phyloP scores from a whole-genome alignment of 257 asterid genomes.

The Capsicum pubescens region DNA sequence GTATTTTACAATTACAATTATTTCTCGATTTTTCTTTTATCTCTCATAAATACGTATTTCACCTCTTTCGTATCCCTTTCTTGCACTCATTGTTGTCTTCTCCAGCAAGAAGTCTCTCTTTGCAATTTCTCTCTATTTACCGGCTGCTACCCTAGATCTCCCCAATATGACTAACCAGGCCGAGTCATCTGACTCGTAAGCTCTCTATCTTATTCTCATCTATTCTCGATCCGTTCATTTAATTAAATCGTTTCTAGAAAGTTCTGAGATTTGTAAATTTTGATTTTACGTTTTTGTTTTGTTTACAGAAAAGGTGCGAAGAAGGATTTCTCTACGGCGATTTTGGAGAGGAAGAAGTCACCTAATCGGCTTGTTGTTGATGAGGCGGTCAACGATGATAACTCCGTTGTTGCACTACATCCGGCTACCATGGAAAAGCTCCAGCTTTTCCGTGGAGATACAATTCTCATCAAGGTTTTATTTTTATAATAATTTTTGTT shows the following conservation, averaged over 20 bases:
- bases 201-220: neutral
- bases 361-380: constrained; percentile 82
- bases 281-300: neutral
- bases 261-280: constrained; percentile 13
- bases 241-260: neutral
- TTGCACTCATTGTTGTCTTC: constrained; percentile 25
- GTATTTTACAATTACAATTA: too few species aligned
- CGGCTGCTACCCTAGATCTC: neutral
- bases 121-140: constrained; percentile 12
- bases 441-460: constrained; percentile 84
- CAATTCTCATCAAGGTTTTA: constrained; percentile 71
- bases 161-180: constrained; percentile 64
- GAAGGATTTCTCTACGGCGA: constrained; percentile 86
- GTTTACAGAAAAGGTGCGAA: constrained; percentile 63
- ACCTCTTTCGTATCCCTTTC: neutral
- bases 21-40: neutral
- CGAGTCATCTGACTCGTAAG: constrained; percentile 87
- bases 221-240: constrained; percentile 26
- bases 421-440: constrained; percentile 91
- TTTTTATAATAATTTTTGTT: neutral
- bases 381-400: constrained; percentile 90
- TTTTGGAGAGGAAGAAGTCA: constrained; percentile 87
- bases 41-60: neutral
- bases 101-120: neutral
- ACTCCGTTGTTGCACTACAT: constrained; percentile 78